Conservation (phyloP, 1,284 basidiomycete species). For the Ganoderma resinaceum region DNA sequence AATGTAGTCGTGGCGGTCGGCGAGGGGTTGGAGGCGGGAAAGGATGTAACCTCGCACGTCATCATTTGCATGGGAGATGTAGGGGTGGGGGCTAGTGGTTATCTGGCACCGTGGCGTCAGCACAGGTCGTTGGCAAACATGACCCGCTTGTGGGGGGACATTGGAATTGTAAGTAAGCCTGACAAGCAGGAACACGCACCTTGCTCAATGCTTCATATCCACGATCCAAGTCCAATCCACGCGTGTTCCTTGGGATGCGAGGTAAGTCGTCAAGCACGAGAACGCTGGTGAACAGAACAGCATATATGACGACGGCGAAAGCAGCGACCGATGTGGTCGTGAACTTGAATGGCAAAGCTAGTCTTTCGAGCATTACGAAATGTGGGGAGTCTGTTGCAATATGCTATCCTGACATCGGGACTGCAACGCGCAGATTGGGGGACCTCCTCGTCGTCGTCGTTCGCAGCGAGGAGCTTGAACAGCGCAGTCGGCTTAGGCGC, state of each 20-base stretch:
- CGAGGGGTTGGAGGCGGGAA: slow-evolving; percentile 55
- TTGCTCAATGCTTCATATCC: slow-evolving; percentile 69
- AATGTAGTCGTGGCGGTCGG: slow-evolving; percentile 49
- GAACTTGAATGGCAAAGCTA: slow-evolving; percentile 35
- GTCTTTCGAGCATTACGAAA: slow-evolving; percentile 1
- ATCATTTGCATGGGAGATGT: slow-evolving; percentile 79
- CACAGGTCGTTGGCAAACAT: background rate
- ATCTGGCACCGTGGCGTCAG: slow-evolving; percentile 50
- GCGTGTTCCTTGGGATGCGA: slow-evolving; percentile 50
- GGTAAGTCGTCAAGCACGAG: slow-evolving; percentile 62
- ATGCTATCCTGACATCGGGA: background rate
- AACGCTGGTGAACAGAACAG: slow-evolving; percentile 57
- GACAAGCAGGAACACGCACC: slow-evolving; percentile 43
- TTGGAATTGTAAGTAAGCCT: too few relatives aligned
- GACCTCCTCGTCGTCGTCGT: slow-evolving; percentile 5
- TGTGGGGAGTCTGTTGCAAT: background rate
- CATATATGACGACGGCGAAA: slow-evolving; percentile 59
- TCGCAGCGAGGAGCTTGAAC: background rate
- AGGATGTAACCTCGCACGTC: slow-evolving; percentile 66
- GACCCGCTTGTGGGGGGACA: too few relatives aligned
- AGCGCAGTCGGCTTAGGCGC: background rate
- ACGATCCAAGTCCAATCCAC: slow-evolving; percentile 60
- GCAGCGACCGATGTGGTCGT: slow-evolving; percentile 54
- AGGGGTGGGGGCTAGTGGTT: slow-evolving; percentile 72
- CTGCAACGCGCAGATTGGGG: background rate